phyloP scores from a whole-genome alignment of 768 basidiomycete species.

The Suillus ampliporus region DNA sequence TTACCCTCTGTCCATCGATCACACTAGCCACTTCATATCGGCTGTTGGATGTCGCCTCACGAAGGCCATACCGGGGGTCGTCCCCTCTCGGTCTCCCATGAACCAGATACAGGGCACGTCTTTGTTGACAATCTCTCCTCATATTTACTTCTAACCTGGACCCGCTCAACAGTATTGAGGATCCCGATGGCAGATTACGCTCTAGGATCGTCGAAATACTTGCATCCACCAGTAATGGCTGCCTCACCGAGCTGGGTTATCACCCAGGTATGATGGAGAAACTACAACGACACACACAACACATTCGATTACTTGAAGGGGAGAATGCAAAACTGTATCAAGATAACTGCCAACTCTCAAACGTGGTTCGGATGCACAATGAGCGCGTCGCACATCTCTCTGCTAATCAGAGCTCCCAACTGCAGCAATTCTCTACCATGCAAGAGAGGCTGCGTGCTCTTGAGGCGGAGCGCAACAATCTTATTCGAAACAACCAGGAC shows the following conservation, averaged over 20 bases:
- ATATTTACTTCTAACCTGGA: not conserved
- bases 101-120: not conserved
- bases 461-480: slow-evolving; percentile 21
- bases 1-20: not conserved
- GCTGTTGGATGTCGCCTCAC: not conserved
- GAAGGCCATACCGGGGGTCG: not conserved
- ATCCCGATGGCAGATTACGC: slow-evolving; percentile 22
- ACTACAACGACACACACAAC: slow-evolving; percentile 31
- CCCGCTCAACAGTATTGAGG: not conserved
- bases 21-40: not conserved
- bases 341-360: slow-evolving; percentile 42
- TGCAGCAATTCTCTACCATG: slow-evolving; percentile 23
- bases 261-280: slow-evolving; percentile 43
- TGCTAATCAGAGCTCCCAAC: slow-evolving; percentile 23
- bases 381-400: slow-evolving; percentile 31
- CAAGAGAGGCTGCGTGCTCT: slow-evolving; percentile 33
- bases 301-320: slow-evolving; percentile 34
- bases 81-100: not conserved
- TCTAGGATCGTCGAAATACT: slow-evolving; percentile 50
- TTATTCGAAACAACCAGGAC: slow-evolving; percentile 33
- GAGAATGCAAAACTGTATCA: slow-evolving; percentile 42
- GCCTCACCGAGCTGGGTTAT: slow-evolving; percentile 53
- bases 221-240: slow-evolving; percentile 50
- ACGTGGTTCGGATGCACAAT: slow-evolving; percentile 38
- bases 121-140: not conserved